A percentile compares a stretch with the other conserved stretches of the same genome.
phyloP scores from a whole-genome alignment of 495 filamentous ascomycete species.

The Penicillium argentinense region DNA sequence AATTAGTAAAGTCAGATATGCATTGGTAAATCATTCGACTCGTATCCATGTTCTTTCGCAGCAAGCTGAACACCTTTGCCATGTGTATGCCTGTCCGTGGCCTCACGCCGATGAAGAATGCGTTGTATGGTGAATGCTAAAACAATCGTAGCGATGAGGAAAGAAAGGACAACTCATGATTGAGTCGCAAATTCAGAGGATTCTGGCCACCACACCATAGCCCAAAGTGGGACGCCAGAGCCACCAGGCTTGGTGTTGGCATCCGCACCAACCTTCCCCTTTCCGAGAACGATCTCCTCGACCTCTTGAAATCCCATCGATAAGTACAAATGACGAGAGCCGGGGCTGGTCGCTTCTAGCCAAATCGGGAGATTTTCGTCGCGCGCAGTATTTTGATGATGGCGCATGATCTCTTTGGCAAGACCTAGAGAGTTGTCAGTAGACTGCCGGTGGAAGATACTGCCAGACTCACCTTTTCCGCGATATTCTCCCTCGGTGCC shows the following conservation, averaged over 20 bases:
- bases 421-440: constrained; percentile 15
- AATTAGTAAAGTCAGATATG: too few relatives aligned
- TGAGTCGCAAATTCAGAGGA: constrained; percentile 29
- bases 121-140: neutral
- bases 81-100: too few relatives aligned
- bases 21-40: too few relatives aligned
- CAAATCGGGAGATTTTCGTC: constrained; percentile 27
- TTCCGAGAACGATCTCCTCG: constrained; percentile 25
- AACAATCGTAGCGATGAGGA: neutral
- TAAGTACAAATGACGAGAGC: constrained; percentile 24
- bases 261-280: constrained; percentile 25
- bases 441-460: neutral
- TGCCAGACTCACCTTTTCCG: constrained; percentile 19
- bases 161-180: neutral
- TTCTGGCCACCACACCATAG: constrained; percentile 35
- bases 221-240: constrained; percentile 24
- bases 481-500: constrained; percentile 29
- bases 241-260: constrained; percentile 22
- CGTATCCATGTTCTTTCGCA: too few relatives aligned
- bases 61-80: too few relatives aligned
- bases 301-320: constrained; percentile 29
- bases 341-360: constrained; percentile 27
- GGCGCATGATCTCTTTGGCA: constrained; percentile 23
- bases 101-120: too few relatives aligned
- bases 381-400: constrained; percentile 20